phyloP scores from a whole-genome alignment of 1,139 yeast genomes.

The Yamadazyma blattariae region DNA sequence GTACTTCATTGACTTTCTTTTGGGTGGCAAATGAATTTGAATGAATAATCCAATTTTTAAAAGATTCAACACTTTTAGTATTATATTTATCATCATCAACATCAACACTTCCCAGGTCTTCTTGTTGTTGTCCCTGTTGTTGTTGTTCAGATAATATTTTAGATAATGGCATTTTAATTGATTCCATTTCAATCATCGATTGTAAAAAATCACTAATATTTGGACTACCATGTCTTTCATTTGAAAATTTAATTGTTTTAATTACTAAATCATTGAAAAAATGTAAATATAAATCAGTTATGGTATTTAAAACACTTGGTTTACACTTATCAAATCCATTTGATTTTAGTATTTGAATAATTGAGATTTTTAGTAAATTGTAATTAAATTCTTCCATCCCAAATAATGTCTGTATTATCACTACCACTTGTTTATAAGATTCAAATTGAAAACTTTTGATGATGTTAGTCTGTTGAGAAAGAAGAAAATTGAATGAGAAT shows the following conservation, averaged over 20 bases:
- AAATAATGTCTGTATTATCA: constrained; percentile 49
- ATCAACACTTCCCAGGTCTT: too few relatives aligned
- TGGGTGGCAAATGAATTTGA: constrained; percentile 27
- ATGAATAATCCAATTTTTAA: constrained; percentile 31
- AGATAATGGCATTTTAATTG: constrained; percentile 22
- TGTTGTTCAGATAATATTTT: too few relatives aligned
- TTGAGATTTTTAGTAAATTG: constrained; percentile 58
- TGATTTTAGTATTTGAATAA: constrained; percentile 65
- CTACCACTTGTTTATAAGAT: constrained; percentile 26
- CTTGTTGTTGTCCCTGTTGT: too few relatives aligned
- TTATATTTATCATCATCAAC: constrained; percentile 24
- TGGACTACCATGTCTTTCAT: constrained; percentile 21
- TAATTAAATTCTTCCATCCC: constrained; percentile 49
- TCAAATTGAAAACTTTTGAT: too few relatives aligned
- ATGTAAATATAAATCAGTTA: constrained; percentile 62
- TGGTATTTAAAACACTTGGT: constrained; percentile 56
- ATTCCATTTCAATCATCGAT: constrained; percentile 55
- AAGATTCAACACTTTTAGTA: constrained; percentile 38
- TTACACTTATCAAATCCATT: constrained; percentile 72
- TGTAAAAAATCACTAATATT: constrained; percentile 58
- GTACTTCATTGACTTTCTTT: constrained; percentile 30
- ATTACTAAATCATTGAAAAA: constrained; percentile 47
- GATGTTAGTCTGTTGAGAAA: too few relatives aligned
- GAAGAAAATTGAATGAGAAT: too few relatives aligned
- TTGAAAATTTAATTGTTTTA: constrained; percentile 31